Conservation (phyloP, 192 early-diverging fungal genomes). For the Coemansia pectinata region DNA sequence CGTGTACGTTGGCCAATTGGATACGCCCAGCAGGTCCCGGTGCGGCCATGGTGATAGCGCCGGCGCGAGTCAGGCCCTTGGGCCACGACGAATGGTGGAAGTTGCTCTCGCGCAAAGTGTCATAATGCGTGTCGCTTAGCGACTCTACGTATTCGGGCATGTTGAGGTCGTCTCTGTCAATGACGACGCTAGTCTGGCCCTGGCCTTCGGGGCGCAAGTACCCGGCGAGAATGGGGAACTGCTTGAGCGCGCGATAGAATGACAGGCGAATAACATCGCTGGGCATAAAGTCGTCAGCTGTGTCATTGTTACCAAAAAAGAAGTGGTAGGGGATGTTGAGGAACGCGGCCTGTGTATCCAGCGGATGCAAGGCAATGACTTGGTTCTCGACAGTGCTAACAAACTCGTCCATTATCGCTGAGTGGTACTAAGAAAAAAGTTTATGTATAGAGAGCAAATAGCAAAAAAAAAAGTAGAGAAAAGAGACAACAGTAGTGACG, state of each 20-base stretch:
- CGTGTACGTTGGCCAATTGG: constrained; percentile 27
- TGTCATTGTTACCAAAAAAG: constrained; percentile 31
- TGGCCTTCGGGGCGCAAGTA: constrained; percentile 15
- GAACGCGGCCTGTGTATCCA: constrained; percentile 52
- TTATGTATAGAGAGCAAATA: background rate
- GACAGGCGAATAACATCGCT: constrained; percentile 17
- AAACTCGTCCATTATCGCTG: constrained; percentile 38
- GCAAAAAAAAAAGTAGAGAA: background rate
- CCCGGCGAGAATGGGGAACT: constrained; percentile 40
- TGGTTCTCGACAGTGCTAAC: constrained; percentile 32
- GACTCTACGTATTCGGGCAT: constrained; percentile 53
- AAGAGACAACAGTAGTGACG: background rate
- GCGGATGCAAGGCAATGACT: constrained; percentile 37
- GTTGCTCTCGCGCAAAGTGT: constrained; percentile 19
- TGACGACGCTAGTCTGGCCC: constrained; percentile 20
- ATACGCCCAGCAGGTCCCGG: constrained; percentile 14
- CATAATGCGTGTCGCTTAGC: constrained; percentile 9
- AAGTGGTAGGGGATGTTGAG: constrained; percentile 50
- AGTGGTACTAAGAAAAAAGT: background rate
- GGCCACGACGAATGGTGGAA: constrained; percentile 49
- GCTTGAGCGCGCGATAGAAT: constrained; percentile 39
- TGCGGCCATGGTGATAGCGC: constrained; percentile 32
- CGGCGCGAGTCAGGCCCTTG: constrained; percentile 19
- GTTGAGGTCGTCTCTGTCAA: constrained; percentile 33
- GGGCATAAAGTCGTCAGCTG: constrained; percentile 41